Evolutionary conservation across 2,329 filamentous ascomycete genomes (phyloP).

Genomic region (Aspergillus intermedius): DNA sequence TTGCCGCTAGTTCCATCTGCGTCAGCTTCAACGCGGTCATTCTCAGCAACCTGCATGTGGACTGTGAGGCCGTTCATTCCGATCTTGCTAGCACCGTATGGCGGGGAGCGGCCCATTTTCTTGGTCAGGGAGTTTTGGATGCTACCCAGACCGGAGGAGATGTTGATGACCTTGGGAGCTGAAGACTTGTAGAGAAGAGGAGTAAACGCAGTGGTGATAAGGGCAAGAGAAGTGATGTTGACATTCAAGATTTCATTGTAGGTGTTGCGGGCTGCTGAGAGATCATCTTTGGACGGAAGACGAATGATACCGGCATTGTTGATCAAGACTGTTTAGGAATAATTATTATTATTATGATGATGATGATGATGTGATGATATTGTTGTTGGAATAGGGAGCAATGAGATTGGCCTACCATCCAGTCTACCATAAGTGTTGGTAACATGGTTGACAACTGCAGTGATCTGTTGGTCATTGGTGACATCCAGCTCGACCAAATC

Average conservation of each 20-base stretch:
- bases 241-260: conserved; percentile 31
- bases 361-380: background rate
- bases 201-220: conserved; percentile 25
- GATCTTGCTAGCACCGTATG: conserved; percentile 33
- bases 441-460: conserved; percentile 13
- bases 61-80: conserved; percentile 35
- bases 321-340: conserved; percentile 25
- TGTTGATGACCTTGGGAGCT: conserved; percentile 26
- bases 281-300: conserved; percentile 9
- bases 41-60: conserved; percentile 17
- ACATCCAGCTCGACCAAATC: conserved; percentile 23
- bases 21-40: conserved; percentile 8
- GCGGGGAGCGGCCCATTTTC: conserved; percentile 17
- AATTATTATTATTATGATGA: background rate
- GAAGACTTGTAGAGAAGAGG: conserved; percentile 20
- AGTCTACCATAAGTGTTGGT: conserved; percentile 16
- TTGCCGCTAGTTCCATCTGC: background rate
- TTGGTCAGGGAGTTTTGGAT: conserved; percentile 14
- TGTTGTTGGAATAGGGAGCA: background rate
- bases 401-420: conserved; percentile 14
- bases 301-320: conserved; percentile 36
- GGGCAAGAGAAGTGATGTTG: conserved; percentile 42
- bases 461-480: conserved; percentile 20
- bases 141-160: conserved; percentile 26
- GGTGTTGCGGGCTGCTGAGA: conserved; percentile 26